Evolutionary conservation across 148 eudicot species (phyloP).

Genomic region (Amaranthus cruentus): DNA sequence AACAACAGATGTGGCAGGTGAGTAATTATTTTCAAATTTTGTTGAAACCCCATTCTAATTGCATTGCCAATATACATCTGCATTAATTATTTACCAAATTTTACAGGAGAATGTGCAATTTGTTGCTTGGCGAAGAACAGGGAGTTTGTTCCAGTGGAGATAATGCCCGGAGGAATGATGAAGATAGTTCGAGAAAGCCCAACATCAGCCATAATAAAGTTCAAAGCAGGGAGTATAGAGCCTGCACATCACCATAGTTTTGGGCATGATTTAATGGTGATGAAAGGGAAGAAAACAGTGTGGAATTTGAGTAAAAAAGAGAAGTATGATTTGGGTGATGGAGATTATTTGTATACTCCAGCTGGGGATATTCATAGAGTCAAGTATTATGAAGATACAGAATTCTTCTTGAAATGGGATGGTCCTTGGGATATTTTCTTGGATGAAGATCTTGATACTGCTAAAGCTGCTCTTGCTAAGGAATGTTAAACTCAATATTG

Average conservation of each 20-base stretch:
- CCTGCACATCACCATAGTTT: conserved; percentile 87
- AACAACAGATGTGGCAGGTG: too few species aligned
- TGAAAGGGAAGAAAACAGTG: conserved; percentile 72
- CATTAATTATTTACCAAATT: neutral
- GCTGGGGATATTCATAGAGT: conserved; percentile 85
- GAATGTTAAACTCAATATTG: conserved; percentile 7
- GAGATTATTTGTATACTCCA: conserved; percentile 83
- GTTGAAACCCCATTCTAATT: too few species aligned
- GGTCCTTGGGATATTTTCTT: conserved; percentile 81
- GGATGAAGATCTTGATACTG: conserved; percentile 79
- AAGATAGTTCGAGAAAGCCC: conserved; percentile 76
- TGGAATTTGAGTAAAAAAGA: conserved; percentile 78
- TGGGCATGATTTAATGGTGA: conserved; percentile 81
- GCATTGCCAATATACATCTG: too few species aligned
- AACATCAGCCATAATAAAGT: conserved; percentile 71
- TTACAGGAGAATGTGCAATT: conserved; percentile 33
- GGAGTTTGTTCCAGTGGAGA: conserved; percentile 60
- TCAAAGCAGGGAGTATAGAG: conserved; percentile 74
- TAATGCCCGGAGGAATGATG: conserved; percentile 81
- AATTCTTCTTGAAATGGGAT: conserved; percentile 94
- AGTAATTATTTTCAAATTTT: too few species aligned
- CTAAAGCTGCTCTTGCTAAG: conserved; percentile 50
- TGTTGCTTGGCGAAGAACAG: conserved; percentile 50
- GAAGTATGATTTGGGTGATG: conserved; percentile 46
- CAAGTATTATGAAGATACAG: conserved; percentile 80